Conservation (phyloP, 2,329 filamentous ascomycete genomes). For the Talaromyces sp. region DNA sequence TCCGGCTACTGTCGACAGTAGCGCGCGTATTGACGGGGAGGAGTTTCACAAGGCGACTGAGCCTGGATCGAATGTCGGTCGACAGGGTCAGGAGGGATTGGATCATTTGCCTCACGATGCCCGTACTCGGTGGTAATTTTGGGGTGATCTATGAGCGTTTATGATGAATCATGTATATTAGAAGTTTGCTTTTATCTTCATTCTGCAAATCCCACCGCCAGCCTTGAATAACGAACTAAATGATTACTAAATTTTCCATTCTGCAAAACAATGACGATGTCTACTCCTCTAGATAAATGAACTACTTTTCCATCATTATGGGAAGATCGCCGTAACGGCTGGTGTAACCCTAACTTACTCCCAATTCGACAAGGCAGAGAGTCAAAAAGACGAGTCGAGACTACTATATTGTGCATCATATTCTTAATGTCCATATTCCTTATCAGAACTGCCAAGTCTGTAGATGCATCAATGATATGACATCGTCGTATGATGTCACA, state of each 20-base stretch:
- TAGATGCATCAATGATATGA: background rate
- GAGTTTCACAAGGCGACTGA: conserved; percentile 51
- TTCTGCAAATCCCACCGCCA: too few species aligned
- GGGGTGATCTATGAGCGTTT: conserved; percentile 19
- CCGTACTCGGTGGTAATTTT: conserved; percentile 45
- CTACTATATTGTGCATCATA: background rate
- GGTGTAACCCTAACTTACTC: background rate
- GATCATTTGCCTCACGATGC: conserved; percentile 57
- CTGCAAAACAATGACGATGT: too few species aligned
- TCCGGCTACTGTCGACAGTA: conserved; percentile 55
- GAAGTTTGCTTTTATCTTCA: background rate
- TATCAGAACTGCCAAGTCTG: background rate
- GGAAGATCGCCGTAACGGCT: background rate
- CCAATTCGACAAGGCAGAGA: background rate
- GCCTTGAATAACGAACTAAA: too few species aligned
- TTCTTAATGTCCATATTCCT: background rate
- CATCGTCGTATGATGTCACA: conserved; percentile 7
- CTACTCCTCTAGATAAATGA: too few species aligned
- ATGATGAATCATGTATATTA: background rate
- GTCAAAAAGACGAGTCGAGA: background rate
- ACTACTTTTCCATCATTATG: too few species aligned
- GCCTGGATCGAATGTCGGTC: conserved; percentile 49
- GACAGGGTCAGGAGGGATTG: conserved; percentile 57
- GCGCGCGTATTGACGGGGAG: conserved; percentile 45
- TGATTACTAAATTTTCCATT: too few species aligned